phyloP scores from a whole-genome alignment of 495 filamentous ascomycete genomes.

The Lindgomyces ingoldianus region DNA sequence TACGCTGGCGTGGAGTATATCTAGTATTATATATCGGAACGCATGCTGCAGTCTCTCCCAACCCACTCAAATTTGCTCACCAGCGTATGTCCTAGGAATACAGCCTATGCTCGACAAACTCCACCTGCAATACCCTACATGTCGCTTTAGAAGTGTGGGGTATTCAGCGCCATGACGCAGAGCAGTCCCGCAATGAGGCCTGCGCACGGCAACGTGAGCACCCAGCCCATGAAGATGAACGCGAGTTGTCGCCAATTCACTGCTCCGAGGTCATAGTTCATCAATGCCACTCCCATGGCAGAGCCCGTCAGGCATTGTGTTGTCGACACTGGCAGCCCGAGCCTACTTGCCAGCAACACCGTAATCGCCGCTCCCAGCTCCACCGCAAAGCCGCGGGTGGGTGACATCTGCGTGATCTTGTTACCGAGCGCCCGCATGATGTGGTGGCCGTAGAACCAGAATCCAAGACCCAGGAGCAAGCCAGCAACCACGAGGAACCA shows the following conservation, averaged over 20 bases:
- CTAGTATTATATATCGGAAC: background rate
- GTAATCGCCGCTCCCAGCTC: conserved; percentile 71
- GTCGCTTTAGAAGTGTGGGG: conserved; percentile 15
- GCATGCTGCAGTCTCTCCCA: too few species aligned
- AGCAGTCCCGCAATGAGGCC: conserved; percentile 59
- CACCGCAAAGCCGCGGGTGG: conserved; percentile 67
- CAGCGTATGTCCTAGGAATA: too few species aligned
- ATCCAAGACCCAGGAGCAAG: conserved; percentile 58
- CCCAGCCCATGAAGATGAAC: conserved; percentile 60
- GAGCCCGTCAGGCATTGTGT: conserved; percentile 65
- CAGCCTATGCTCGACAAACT: background rate
- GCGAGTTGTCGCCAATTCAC: conserved; percentile 63
- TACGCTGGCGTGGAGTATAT: background rate
- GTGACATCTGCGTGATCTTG: conserved; percentile 67
- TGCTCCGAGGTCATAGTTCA: conserved; percentile 57
- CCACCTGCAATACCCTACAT: background rate
- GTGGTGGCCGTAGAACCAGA: conserved; percentile 72
- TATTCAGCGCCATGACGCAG: conserved; percentile 60
- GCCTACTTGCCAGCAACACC: conserved; percentile 63
- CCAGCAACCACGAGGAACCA: conserved; percentile 68
- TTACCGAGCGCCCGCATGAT: conserved; percentile 72
- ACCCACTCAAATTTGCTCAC: background rate
- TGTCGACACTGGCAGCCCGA: conserved; percentile 60
- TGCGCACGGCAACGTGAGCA: conserved; percentile 59
- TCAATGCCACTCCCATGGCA: conserved; percentile 63